Evolutionary conservation across 2,329 filamentous ascomycete species (phyloP).

Genomic region (Rhynchosporium agropyri): DNA sequence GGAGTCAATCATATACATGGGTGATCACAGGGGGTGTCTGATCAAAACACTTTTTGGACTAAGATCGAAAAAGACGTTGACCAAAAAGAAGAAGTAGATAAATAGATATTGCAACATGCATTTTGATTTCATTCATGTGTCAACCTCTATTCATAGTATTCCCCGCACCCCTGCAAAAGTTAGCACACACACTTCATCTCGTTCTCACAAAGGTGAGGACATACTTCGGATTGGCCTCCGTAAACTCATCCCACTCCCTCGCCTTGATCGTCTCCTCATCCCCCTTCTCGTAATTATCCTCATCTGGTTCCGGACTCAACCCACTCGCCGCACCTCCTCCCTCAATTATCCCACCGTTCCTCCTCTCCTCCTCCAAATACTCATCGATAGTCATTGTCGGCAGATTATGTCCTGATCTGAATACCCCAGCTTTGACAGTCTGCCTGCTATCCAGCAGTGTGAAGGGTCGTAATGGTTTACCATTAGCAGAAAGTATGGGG

Average conservation of each 20-base stretch:
- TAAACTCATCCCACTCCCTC: conserved; percentile 92
- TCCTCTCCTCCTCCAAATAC: conserved; percentile 89
- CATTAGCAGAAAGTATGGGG: conserved; percentile 74
- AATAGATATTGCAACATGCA: no score
- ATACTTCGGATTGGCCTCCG: conserved; percentile 79
- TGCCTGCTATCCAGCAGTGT: conserved; percentile 79
- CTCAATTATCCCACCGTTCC: conserved; percentile 84
- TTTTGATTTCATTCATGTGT: conserved; percentile 19
- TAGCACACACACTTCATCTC: conserved; percentile 11
- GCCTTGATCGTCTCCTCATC: conserved; percentile 94
- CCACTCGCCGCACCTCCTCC: conserved; percentile 80
- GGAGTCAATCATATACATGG: no score
- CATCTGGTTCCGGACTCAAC: conserved; percentile 72
- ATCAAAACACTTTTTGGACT: no score
- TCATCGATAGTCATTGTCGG: conserved; percentile 99
- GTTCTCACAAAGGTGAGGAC: conserved; percentile 11
- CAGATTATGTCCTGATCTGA: conserved; percentile 86
- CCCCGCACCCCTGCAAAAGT: conserved; percentile 60
- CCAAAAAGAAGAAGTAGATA: no score
- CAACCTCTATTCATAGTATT: conserved; percentile 81
- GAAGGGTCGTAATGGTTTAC: conserved; percentile 88
- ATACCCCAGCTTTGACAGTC: conserved; percentile 78
- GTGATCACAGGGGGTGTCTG: no score
- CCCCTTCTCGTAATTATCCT: conserved; percentile 85
- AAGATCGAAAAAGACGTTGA: no score